A percentile compares a stretch with the other conserved stretches of the same genome.
Evolutionary conservation across 352 stramenopile species (phyloP).

Genomic region (Discostella stelligera): DNA sequence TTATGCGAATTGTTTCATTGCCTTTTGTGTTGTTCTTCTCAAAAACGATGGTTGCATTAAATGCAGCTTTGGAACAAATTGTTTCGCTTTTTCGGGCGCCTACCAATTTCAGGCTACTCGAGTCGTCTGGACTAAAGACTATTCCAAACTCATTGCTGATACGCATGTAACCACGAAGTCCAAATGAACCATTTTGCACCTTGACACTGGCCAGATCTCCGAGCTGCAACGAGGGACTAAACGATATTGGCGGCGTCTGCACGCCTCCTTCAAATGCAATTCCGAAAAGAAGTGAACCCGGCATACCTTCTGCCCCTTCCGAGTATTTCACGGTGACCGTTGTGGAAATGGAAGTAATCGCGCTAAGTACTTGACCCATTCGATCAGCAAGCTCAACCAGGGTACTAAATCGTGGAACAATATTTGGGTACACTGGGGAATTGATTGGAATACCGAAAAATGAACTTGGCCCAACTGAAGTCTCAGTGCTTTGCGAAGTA

Average conservation of each 20-base stretch:
- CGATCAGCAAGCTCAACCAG: slow-evolving; percentile 27
- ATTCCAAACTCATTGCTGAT: slow-evolving; percentile 34
- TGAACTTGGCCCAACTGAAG: background rate
- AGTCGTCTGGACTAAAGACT: slow-evolving; percentile 12
- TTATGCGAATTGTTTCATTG: slow-evolving; percentile 4
- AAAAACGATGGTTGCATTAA: slow-evolving; percentile 13
- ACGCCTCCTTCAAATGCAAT: slow-evolving; percentile 31
- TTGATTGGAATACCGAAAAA: slow-evolving; percentile 35
- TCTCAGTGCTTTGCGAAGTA: background rate
- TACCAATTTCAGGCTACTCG: slow-evolving; percentile 6
- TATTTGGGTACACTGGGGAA: slow-evolving; percentile 6
- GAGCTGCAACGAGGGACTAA: slow-evolving; percentile 17
- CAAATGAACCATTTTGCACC: slow-evolving; percentile 27
- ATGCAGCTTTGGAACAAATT: slow-evolving; percentile 10
- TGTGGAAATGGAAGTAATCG: slow-evolving; percentile 19
- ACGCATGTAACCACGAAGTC: slow-evolving; percentile 16
- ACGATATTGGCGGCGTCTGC: slow-evolving; percentile 15
- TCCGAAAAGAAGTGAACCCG: slow-evolving; percentile 37
- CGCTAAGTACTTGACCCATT: slow-evolving; percentile 30
- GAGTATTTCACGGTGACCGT: slow-evolving; percentile 27
- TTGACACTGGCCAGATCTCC: slow-evolving; percentile 35
- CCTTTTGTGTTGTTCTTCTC: slow-evolving; percentile 11
- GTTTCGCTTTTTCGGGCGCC: slow-evolving; percentile 6
- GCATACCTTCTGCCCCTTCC: background rate
- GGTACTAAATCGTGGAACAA: slow-evolving; percentile 37